phyloP scores from a whole-genome alignment of 2,329 filamentous ascomycete species.

The Exophiala aquamarina region DNA sequence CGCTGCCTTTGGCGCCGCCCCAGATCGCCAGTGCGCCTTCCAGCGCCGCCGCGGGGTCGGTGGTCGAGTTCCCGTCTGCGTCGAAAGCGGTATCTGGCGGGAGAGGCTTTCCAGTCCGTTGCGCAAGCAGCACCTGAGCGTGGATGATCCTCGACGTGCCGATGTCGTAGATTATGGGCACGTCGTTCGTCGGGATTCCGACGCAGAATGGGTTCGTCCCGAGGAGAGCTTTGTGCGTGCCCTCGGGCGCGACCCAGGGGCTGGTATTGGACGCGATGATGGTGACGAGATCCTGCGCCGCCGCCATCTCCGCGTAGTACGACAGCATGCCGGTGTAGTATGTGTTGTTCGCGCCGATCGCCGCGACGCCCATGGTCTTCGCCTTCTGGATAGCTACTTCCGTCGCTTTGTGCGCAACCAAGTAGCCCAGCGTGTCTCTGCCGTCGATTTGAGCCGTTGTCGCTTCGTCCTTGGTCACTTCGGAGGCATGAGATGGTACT shows the following conservation, averaged over 20 bases:
- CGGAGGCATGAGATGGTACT: neutral
- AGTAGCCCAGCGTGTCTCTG: conserved; percentile 10
- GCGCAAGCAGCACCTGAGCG: conserved; percentile 13
- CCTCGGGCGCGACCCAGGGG: conserved; percentile 17
- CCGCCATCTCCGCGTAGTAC: conserved; percentile 16
- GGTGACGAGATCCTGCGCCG: conserved; percentile 6
- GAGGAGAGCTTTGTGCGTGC: conserved; percentile 13
- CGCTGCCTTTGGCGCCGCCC: conserved; percentile 17
- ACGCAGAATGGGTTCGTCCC: conserved; percentile 21
- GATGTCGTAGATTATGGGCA: conserved; percentile 19
- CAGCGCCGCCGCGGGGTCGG: conserved; percentile 13
- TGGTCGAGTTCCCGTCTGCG: conserved; percentile 14
- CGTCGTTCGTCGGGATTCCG: conserved; percentile 11
- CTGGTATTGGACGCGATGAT: conserved; percentile 11
- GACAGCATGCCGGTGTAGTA: conserved; percentile 16
- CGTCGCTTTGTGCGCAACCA: conserved; percentile 10
- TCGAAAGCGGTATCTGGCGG: conserved; percentile 16
- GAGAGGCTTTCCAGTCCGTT: conserved; percentile 9
- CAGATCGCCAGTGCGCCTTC: conserved; percentile 15
- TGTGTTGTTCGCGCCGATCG: conserved; percentile 8
- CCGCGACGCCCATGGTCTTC: conserved; percentile 7
- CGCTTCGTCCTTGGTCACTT: conserved; percentile 7
- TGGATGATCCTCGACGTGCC: conserved; percentile 20
- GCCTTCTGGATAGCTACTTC: conserved; percentile 13
- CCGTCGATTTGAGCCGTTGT: conserved; percentile 16